Base-by-base conservation (phyloP, 2,329 filamentous ascomycete species). In the Chaetomiaceae sp. region DNA sequence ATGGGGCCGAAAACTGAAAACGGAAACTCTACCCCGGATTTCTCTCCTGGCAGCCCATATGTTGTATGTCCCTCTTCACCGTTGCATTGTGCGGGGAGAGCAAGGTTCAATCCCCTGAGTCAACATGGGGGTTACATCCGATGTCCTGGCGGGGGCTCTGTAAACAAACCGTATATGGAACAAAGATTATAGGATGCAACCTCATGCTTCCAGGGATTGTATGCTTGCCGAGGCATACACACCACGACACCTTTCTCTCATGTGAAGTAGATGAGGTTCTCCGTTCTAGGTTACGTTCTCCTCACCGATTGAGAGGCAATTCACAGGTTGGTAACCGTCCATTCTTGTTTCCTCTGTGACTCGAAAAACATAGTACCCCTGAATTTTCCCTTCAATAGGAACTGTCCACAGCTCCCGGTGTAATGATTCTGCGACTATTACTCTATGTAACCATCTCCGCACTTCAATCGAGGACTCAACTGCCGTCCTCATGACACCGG, bases 11-110 rank as follows among this genome's bases (percentile, higher is more conserved):
- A 16, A 20, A 6, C 25, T 16, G 21, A 23, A 49, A 41, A 16
- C 5, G 40, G 34, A 44, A 39, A 34, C 35, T 45, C 25, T 46
- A 50, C 51, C 46, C 51, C 51, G 37, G 51, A 50, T 53, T 46
- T 23, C 20, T 31, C n/a, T 46, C 45, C 14, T 25, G n/a, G 20
- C 5, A 5, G 10, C 33, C 20, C 16, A 5, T 20, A 9, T n/a
- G n/a, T n/a, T n/a, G n/a, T n/a, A 33, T n/a, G 30, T 13, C 21
- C 4, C 14, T 17, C 30, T 30, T 34, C 14, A n/a, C 34, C 3
- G 43, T 50, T 44, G 47, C 47, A 38, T 16, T 31, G 17, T 40
- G 21, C 21, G 47, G 39, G 47, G 38, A 35, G 3, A 35, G 17
- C n/a, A n/a, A 21, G 21, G 25, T 20, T 38, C 47, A 23, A 40